A percentile compares a stretch with the other conserved stretches of the same genome.
Conservation (phyloP, 2,329 filamentous ascomycete species). For the Botrytis medusae region DNA sequence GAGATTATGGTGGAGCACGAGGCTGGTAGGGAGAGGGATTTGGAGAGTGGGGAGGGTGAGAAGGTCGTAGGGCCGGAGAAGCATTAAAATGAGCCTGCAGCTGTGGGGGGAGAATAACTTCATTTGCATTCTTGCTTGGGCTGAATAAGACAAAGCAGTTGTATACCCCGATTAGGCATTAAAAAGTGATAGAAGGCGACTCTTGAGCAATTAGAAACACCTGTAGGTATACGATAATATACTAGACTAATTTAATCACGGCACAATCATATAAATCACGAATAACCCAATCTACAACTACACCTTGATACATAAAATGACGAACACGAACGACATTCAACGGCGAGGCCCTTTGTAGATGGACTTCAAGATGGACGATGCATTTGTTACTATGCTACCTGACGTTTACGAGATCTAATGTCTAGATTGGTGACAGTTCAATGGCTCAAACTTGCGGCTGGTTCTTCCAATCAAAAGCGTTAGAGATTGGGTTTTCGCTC, state of each 20-base stretch:
- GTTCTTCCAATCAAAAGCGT: too few species aligned
- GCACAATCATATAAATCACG: background rate
- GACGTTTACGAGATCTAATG: background rate
- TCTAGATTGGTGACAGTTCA: background rate
- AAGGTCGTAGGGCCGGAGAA: background rate
- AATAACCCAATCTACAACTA: background rate
- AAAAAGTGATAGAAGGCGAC: background rate
- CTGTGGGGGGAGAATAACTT: background rate
- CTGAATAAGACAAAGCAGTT: background rate
- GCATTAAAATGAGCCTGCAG: background rate
- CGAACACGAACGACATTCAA: too few species aligned
- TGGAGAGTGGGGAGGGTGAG: background rate
- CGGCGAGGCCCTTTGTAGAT: too few species aligned
- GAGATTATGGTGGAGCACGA: background rate
- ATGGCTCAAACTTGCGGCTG: background rate
- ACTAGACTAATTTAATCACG: background rate
- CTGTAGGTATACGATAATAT: background rate
- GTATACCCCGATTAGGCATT: background rate
- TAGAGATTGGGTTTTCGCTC: background rate
- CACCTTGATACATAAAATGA: background rate
- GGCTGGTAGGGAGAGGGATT: background rate
- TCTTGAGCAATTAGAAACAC: background rate
- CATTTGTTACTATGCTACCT: background rate
- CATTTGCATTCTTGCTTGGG: background rate
- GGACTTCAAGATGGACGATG: background rate